phyloP scores from a whole-genome alignment of 192 early-diverging fungal genomes.

The Spizellomyces sp. region DNA sequence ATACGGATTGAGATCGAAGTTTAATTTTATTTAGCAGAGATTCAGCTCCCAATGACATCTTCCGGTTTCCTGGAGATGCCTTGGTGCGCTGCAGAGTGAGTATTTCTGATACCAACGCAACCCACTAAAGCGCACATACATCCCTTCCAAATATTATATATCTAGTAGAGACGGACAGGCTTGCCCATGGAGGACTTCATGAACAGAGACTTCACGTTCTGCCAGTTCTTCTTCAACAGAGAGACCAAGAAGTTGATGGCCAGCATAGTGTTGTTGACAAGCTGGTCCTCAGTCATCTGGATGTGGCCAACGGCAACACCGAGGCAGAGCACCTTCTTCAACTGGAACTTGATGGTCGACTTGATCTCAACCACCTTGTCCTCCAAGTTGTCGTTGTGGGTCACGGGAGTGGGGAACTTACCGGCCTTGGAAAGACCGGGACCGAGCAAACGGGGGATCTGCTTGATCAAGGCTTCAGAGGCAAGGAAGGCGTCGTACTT shows the following conservation, averaged over 20 bases:
- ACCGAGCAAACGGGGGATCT: constrained; percentile 97
- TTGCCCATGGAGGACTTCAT: constrained; percentile 98
- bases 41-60: constrained; percentile 33
- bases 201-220: constrained; percentile 97
- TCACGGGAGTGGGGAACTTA: constrained; percentile 97
- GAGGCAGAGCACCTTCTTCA: constrained; percentile 98
- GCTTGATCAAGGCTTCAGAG: constrained; percentile 97
- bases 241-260: constrained; percentile 98
- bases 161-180: constrained; percentile 46
- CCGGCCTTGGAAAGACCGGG: constrained; percentile 99
- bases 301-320: constrained; percentile 96
- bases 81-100: constrained; percentile 28
- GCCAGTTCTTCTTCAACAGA: constrained; percentile 99
- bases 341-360: constrained; percentile 99
- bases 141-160: constrained; percentile 1
- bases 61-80: constrained; percentile 11
- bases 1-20: neutral
- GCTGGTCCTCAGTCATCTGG: constrained; percentile 92
- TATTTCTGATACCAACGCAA: neutral
- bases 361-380: constrained; percentile 92
- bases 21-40: constrained; percentile 24
- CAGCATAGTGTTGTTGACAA: constrained; percentile 96
- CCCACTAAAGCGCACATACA: neutral
- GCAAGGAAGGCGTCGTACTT: constrained; percentile 98
- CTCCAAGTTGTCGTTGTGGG: constrained; percentile 82